A percentile compares a stretch with the other conserved stretches of the same genome.
Conservation (phyloP, 805 yeast genomes). For the Candida peoriensis region DNA sequence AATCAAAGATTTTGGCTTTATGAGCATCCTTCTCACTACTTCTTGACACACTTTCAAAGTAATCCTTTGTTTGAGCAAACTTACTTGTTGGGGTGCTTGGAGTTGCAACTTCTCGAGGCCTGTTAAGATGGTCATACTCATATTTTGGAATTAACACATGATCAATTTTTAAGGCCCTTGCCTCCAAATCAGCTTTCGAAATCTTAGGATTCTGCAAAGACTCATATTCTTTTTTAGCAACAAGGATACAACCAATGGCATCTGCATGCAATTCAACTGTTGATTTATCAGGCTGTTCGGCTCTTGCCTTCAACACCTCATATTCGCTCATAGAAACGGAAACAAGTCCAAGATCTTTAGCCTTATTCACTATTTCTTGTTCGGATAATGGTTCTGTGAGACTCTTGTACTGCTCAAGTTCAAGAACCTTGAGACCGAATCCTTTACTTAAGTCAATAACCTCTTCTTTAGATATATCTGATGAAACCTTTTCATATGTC, state of each 20-base stretch:
- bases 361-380: not conserved
- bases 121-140: slow-evolving; percentile 11
- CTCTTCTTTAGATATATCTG: slow-evolving; percentile 15
- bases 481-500: slow-evolving; percentile 6
- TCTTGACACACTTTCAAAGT: slow-evolving; percentile 28
- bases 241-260: slow-evolving; percentile 17
- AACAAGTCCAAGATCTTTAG: slow-evolving; percentile 5
- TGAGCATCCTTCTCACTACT: slow-evolving; percentile 22
- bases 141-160: slow-evolving; percentile 24
- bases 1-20: slow-evolving; percentile 26
- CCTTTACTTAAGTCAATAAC: slow-evolving; percentile 17
- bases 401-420: slow-evolving; percentile 21
- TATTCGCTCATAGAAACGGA: slow-evolving; percentile 1
- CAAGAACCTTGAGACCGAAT: slow-evolving; percentile 19
- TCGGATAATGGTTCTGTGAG: no score
- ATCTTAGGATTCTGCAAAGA: slow-evolving; percentile 19
- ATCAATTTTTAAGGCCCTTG: slow-evolving; percentile 25
- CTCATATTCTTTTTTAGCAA: slow-evolving; percentile 22
- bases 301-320: slow-evolving; percentile 12
- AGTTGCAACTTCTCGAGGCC: no score
- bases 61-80: slow-evolving; percentile 30
- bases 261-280: slow-evolving; percentile 15
- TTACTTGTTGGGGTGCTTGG: slow-evolving; percentile 23
- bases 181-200: slow-evolving; percentile 25
- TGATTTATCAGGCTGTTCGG: slow-evolving; percentile 21